Percentiles rank a stretch among this genome's conserved stretches.
Conservation (phyloP, 768 basidiomycete genomes). For the Antrodiella citrinella region DNA sequence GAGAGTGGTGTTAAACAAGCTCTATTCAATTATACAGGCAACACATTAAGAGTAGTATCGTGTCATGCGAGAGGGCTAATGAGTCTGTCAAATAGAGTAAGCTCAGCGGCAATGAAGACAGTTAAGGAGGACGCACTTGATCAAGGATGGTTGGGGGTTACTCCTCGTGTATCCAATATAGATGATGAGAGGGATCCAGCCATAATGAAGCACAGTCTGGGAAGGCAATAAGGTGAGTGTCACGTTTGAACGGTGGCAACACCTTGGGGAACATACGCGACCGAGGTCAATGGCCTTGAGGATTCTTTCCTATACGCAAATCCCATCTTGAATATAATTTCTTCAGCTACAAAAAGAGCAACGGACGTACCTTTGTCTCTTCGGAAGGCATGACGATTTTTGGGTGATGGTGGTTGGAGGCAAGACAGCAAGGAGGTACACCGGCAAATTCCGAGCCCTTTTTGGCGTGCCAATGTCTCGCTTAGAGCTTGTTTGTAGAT, state of each 20-base stretch:
- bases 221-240: background rate
- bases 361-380: constrained; percentile 67
- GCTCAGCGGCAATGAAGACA: background rate
- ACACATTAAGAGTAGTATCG: constrained; percentile 19
- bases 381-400: constrained; percentile 67
- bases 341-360: background rate
- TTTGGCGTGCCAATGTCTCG: constrained; percentile 7
- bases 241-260: background rate
- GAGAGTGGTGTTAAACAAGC: background rate
- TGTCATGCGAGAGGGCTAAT: constrained; percentile 87
- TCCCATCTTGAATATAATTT: constrained; percentile 3
- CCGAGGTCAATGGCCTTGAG: constrained; percentile 73
- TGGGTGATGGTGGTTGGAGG: constrained; percentile 23
- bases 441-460: constrained; percentile 24
- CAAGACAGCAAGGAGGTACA: constrained; percentile 18
- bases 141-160: constrained; percentile 89
- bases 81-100: constrained; percentile 42
- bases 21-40: background rate
- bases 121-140: constrained; percentile 64
- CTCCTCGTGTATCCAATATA: constrained; percentile 91
- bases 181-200: constrained; percentile 95
- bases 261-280: constrained; percentile 46
- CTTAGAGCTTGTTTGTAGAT: constrained; percentile 7
- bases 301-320: constrained; percentile 82
- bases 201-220: constrained; percentile 86